Conservation (phyloP, 31 red algal genomes). For the Asparagopsis taxiformis region DNA sequence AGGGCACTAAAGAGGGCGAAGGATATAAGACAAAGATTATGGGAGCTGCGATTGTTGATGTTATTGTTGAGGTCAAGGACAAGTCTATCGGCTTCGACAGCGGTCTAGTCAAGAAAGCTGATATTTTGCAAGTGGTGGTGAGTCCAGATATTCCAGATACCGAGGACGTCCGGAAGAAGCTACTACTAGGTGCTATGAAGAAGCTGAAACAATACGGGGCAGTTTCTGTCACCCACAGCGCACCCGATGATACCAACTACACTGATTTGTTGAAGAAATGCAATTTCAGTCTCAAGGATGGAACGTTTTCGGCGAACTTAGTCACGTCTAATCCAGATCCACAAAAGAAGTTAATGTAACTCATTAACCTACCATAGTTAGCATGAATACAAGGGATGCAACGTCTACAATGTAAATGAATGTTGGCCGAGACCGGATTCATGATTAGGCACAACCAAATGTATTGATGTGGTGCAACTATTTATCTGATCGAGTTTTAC, state of each 20-base stretch:
- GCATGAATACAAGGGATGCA: too few relatives aligned
- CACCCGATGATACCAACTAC: neutral
- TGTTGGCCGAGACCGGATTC: too few relatives aligned
- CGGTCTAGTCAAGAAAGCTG: slow-evolving; percentile 16
- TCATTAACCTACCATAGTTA: too few relatives aligned
- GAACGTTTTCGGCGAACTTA: too few relatives aligned
- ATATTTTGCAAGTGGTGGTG: slow-evolving; percentile 14
- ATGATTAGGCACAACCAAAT: too few relatives aligned
- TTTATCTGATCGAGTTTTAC: too few relatives aligned
- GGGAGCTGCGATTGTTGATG: slow-evolving; percentile 37
- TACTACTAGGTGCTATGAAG: slow-evolving; percentile 47
- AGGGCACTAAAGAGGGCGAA: slow-evolving; percentile 57
- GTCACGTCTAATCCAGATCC: slow-evolving; percentile 30
- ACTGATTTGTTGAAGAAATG: neutral
- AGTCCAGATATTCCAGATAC: slow-evolving; percentile 13
- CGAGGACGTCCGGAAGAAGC: slow-evolving; percentile 32
- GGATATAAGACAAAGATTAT: slow-evolving; percentile 31
- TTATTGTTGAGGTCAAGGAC: slow-evolving; percentile 17
- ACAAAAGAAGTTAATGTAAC: slow-evolving; percentile 41
- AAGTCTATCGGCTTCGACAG: neutral
- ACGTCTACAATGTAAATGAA: too few relatives aligned
- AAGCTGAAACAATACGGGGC: slow-evolving; percentile 53
- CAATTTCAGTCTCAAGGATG: too few relatives aligned
- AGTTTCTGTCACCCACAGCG: too few relatives aligned
- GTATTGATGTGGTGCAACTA: too few relatives aligned